Conservation (phyloP, 257 asterid genomes). For the Euphrasia confusa region DNA sequence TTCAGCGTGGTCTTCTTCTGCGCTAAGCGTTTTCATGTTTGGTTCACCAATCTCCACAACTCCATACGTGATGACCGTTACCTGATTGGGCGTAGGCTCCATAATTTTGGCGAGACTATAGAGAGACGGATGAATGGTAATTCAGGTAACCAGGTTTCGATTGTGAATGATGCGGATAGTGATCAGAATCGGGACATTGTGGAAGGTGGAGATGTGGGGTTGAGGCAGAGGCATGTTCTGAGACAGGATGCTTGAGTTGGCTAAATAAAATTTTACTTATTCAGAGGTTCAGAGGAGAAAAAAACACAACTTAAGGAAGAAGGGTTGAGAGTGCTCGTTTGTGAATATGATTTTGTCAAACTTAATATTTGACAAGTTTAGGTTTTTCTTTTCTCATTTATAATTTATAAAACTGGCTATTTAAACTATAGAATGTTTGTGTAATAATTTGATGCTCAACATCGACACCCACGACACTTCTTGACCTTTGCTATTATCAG, state of each 20-base stretch:
- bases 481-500: background rate
- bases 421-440: too few species aligned
- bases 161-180: slow-evolving; percentile 7
- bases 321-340: background rate
- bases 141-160: slow-evolving; percentile 27
- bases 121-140: slow-evolving; percentile 26
- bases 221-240: slow-evolving; percentile 55
- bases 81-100: slow-evolving; percentile 89
- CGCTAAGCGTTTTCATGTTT: slow-evolving; percentile 83
- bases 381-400: background rate
- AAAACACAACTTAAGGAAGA: background rate
- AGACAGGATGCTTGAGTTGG: slow-evolving; percentile 34
- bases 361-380: background rate
- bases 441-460: too few species aligned
- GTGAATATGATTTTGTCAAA: background rate
- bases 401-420: too few species aligned
- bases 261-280: background rate
- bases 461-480: too few species aligned
- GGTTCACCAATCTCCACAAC: slow-evolving; percentile 95
- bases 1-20: slow-evolving; percentile 68
- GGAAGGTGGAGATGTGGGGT: slow-evolving; percentile 39
- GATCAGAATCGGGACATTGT: slow-evolving; percentile 19
- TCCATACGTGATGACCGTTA: slow-evolving; percentile 95
- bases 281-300: background rate
- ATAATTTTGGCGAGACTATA: slow-evolving; percentile 64